Percentiles rank a stretch among this genome's conserved stretches.
Evolutionary conservation across 768 basidiomycete genomes (phyloP).

Genomic region (Phaffia tasmanica): DNA sequence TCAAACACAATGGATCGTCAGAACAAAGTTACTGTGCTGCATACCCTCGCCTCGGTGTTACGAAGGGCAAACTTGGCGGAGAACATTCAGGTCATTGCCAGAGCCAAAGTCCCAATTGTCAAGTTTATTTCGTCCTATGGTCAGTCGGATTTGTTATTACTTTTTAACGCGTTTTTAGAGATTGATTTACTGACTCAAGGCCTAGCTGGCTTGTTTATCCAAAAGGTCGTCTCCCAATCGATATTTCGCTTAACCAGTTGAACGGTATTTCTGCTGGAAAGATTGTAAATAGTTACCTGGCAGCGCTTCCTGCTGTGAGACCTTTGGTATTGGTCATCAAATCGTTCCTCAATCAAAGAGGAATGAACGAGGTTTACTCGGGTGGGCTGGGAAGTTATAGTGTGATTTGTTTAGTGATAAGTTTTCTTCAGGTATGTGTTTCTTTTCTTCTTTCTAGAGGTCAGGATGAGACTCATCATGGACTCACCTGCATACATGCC

Average conservation of each 20-base stretch:
- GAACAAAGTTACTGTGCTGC: conserved; percentile 51
- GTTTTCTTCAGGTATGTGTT: conserved; percentile 67
- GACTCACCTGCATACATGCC: neutral
- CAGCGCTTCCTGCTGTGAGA: conserved; percentile 64
- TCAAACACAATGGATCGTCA: conserved; percentile 62
- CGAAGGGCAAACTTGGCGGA: conserved; percentile 62
- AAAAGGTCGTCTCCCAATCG: conserved; percentile 67
- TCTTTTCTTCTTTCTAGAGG: neutral
- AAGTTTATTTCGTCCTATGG: conserved; percentile 78
- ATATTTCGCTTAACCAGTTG: conserved; percentile 84
- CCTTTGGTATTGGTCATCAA: conserved; percentile 80
- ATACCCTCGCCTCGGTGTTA: conserved; percentile 64
- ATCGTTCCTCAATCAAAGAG: conserved; percentile 73
- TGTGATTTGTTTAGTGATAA: conserved; percentile 83
- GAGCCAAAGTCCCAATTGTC: conserved; percentile 91
- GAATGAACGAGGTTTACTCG: conserved; percentile 96
- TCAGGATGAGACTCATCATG: neutral
- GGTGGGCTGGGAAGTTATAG: conserved; percentile 91
- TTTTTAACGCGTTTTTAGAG: neutral
- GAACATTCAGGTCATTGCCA: conserved; percentile 75
- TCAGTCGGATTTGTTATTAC: conserved; percentile 28
- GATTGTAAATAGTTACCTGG: conserved; percentile 69
- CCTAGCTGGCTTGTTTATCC: neutral
- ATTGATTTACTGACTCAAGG: neutral
- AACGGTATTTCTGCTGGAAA: conserved; percentile 69